These are phyloP conservation scores for Stromatinia cepivora DNA, from an alignment of 2,329 filamentous ascomycete genomes.

Conservation along the genomic window DNA sequence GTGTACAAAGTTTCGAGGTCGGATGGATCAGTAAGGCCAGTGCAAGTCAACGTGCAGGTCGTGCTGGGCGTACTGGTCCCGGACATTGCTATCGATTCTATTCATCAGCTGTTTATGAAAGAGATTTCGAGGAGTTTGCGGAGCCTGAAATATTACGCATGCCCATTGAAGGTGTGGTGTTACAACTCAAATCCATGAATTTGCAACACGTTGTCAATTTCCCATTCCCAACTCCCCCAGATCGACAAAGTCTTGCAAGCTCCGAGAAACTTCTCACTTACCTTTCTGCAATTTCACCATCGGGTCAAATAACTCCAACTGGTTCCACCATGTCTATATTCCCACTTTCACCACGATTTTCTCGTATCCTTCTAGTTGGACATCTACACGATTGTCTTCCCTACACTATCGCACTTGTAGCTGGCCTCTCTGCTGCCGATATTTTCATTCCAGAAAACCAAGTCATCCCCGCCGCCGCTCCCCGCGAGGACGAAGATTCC, in stretches of 20 bases:
- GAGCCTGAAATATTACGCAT: slow-evolving; percentile 88
- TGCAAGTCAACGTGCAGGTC: slow-evolving; percentile 85
- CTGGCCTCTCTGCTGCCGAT: slow-evolving; percentile 83
- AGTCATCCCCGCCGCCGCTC: slow-evolving; percentile 59
- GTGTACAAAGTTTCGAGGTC: slow-evolving; percentile 93
- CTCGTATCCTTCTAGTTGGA: slow-evolving; percentile 87
- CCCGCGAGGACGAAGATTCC: slow-evolving; percentile 50
- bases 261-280: slow-evolving; percentile 86
- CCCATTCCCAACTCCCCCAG: slow-evolving; percentile 90
- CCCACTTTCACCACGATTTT: slow-evolving; percentile 85
- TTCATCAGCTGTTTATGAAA: slow-evolving; percentile 89
- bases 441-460: slow-evolving; percentile 83
- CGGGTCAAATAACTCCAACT: slow-evolving; percentile 76
- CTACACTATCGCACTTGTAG: slow-evolving; percentile 85
- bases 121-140: slow-evolving; percentile 82
- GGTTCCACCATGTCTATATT: slow-evolving; percentile 85
- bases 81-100: slow-evolving; percentile 96
- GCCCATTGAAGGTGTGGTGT: slow-evolving; percentile 87
- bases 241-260: slow-evolving; percentile 70
- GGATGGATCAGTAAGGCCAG: slow-evolving; percentile 98
- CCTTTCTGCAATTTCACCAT: slow-evolving; percentile 72
- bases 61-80: slow-evolving; percentile 91
- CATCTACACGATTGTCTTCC: slow-evolving; percentile 78
- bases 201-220: slow-evolving; percentile 89
- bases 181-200: slow-evolving; percentile 94